Base-by-base conservation (phyloP, 371 early-diverging fungal genomes). In the Circinella minor region DNA sequence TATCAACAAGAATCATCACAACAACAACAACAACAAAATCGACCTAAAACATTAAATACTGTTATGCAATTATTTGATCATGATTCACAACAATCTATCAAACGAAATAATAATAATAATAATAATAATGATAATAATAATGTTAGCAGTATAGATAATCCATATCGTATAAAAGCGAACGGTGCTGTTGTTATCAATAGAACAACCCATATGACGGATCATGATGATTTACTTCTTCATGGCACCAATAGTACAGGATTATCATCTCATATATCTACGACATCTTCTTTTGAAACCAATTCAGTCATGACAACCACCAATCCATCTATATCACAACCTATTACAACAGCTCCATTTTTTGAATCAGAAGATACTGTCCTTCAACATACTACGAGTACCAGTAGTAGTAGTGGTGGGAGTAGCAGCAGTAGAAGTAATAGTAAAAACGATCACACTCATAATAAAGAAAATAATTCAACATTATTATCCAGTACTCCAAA, bases 1-100 rank as follows among this genome's bases (percentile, higher is more conserved):
- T 18, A 36, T 20, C 39, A 43, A 64, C 55, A 65, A n/a, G 9
- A n/a, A 13, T 14, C 14, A 14, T 54, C 37, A 36, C 51, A 51
- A 6, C 54, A 65, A 20, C 65, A 54, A 36, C 51, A 51, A 6
- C 54, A 65, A 20, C 66, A 55, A 20, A 38, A 34, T 7, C 39
- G 66, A 18, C 55, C 55, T 34, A 51, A 55, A 39, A 51, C 55
- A 1, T 39, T 65, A 27, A 15, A 34, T 8, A 20, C 18, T 17
- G 66, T 67, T 3, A 67, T 67, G 67, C 60, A 67, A n/a, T 37
- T 67, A 17, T 67, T 60, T 36, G 67, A 67, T 10, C 59, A 67
- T 20, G 60, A 48, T n/a, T 7, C 17, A 9, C 46, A 67, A 9
- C 46, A 67, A 36, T 17, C 46, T 0, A 13, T n/a, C 38, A 13